phyloP scores from a whole-genome alignment of 345 rosid genomes.

The Rhodomyrtus tomentosa region DNA sequence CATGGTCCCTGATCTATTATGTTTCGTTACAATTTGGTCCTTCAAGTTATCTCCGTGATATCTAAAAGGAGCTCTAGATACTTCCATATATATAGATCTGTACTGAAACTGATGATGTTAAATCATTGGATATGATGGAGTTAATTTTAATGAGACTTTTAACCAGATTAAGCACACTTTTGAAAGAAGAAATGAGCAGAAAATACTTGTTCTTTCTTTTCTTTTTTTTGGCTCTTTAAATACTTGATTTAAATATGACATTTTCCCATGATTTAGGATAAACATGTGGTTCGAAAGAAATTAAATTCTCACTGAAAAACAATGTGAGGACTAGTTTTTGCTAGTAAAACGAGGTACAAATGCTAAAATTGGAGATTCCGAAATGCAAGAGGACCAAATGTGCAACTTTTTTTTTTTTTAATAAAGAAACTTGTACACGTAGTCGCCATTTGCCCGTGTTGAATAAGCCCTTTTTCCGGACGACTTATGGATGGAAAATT shows the following conservation, averaged over 20 bases:
- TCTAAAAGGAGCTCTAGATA: background rate
- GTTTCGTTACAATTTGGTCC: background rate
- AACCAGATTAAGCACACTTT: background rate
- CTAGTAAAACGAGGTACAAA: background rate
- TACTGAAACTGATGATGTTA: background rate
- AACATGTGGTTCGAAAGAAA: background rate
- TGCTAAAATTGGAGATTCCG: background rate
- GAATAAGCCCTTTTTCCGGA: background rate
- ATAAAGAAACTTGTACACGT: background rate
- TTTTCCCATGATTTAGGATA: background rate
- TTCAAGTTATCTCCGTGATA: background rate
- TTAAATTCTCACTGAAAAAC: background rate
- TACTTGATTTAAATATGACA: background rate
- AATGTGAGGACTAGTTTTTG: background rate
- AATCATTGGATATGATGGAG: background rate
- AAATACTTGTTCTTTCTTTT: background rate
- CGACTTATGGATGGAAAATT: background rate
- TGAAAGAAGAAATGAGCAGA: background rate
- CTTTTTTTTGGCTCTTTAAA: too few relatives aligned
- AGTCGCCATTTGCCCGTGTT: background rate
- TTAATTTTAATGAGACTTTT: background rate
- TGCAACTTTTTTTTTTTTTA: background rate
- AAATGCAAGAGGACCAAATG: background rate
- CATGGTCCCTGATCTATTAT: background rate
- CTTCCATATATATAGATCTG: background rate